Evolutionary conservation across 768 basidiomycete genomes (phyloP).

Genomic region (Gautieria morchelliformis): DNA sequence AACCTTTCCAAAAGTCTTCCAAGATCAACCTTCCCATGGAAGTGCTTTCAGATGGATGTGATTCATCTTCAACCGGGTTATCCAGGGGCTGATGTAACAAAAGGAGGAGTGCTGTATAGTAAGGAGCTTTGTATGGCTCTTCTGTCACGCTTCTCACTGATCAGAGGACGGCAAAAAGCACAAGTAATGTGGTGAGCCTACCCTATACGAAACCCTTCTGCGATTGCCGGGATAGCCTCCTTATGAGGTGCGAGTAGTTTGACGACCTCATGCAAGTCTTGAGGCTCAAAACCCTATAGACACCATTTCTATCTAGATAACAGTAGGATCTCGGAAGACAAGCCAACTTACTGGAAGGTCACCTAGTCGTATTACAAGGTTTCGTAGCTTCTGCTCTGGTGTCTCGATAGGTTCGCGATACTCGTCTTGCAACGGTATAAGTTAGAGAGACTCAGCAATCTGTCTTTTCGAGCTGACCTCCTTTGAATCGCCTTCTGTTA

Average conservation of each 20-base stretch:
- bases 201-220: constrained; percentile 72
- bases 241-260: constrained; percentile 51
- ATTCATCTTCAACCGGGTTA: constrained; percentile 24
- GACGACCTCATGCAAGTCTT: constrained; percentile 61
- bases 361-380: constrained; percentile 60
- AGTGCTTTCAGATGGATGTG: constrained; percentile 24
- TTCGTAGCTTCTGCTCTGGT: constrained; percentile 63
- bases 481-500: constrained; percentile 6
- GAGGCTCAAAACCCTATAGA: constrained; percentile 47
- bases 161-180: background rate
- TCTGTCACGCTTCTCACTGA: constrained; percentile 58
- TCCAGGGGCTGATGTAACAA: constrained; percentile 41
- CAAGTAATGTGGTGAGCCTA: constrained; percentile 22
- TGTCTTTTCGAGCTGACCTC: constrained; percentile 2
- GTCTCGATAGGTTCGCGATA: constrained; percentile 50
- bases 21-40: constrained; percentile 63
- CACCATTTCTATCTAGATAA: background rate
- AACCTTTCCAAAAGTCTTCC: constrained; percentile 87
- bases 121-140: constrained; percentile 89
- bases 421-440: constrained; percentile 1
- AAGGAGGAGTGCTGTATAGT: constrained; percentile 74
- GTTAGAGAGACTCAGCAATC: background rate
- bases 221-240: constrained; percentile 49
- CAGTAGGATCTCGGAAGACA: too few relatives aligned
- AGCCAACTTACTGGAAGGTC: constrained; percentile 57